A percentile compares a stretch with the other conserved stretches of the same genome.
These are phyloP conservation scores for Lachnellula occidentalis DNA, from an alignment of 2,329 filamentous ascomycete species.

Conservation along the genomic window DNA sequence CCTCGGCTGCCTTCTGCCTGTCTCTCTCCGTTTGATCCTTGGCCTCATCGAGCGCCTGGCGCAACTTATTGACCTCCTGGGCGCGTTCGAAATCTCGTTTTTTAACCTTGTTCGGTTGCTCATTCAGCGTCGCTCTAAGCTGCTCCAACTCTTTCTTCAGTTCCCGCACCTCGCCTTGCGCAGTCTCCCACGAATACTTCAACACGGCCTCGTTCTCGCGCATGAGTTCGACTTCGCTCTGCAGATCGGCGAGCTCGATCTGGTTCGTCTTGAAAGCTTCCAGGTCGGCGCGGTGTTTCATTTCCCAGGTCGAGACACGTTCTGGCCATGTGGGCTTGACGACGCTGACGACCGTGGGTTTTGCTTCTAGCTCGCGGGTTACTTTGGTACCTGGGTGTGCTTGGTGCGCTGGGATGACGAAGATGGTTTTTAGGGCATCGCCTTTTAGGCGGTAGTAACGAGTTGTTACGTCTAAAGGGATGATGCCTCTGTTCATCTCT, in stretches of 20 bases:
- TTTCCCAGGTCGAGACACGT: constrained; percentile 24
- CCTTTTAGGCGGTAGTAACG: constrained; percentile 48
- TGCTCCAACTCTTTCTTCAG: not conserved
- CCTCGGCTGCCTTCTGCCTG: not conserved
- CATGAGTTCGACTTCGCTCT: constrained; percentile 1
- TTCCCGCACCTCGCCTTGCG: not conserved
- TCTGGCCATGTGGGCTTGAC: constrained; percentile 28
- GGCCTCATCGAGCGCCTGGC: not conserved
- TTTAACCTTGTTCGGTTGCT: not conserved
- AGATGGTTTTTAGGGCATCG: constrained; percentile 39
- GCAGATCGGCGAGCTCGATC: not conserved
- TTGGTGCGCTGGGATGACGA: constrained; percentile 46
- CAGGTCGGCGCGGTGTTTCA: constrained; percentile 18
- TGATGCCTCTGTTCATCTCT: constrained; percentile 36
- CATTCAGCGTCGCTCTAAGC: not conserved
- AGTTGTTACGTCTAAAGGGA: constrained; percentile 44
- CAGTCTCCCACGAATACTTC: not conserved
- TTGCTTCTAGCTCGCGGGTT: constrained; percentile 41
- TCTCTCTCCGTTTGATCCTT: not conserved
- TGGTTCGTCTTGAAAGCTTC: constrained; percentile 11
- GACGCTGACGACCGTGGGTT: constrained; percentile 35
- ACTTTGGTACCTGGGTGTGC: constrained; percentile 40
- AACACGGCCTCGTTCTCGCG: constrained; percentile 2
- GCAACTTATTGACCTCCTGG: not conserved
- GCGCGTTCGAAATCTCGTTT: not conserved